Percentiles rank a stretch among this genome's conserved stretches.
Conservation (phyloP, 208 protist species). For the Spongospora subterranea region DNA sequence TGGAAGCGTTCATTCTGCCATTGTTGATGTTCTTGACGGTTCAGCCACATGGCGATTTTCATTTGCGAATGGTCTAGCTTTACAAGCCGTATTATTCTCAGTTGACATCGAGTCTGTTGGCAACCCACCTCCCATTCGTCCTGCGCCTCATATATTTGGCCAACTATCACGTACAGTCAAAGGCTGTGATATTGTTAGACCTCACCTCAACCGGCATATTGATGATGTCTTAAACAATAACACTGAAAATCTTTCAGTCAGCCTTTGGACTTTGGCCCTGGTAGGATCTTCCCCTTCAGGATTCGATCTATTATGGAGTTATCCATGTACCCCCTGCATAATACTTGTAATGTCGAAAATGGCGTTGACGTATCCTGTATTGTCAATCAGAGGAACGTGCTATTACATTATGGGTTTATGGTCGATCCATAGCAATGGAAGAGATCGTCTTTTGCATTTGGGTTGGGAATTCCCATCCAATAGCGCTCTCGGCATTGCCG, state of each 20-base stretch:
- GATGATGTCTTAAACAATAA: neutral
- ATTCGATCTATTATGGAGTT: neutral
- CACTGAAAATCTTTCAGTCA: neutral
- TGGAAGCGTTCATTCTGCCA: neutral
- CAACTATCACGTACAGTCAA: neutral
- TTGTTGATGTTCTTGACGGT: neutral
- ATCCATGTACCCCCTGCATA: neutral
- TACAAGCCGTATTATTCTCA: neutral
- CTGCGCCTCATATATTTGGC: constrained; percentile 12
- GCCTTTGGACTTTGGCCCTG: constrained; percentile 14
- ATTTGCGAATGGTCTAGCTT: neutral
- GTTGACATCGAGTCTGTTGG: neutral
- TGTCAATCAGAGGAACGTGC: constrained; percentile 12
- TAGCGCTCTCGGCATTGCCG: neutral
- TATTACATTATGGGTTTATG: constrained; percentile 5
- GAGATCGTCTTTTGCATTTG: neutral
- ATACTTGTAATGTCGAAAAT: neutral
- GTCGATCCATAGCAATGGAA: constrained; percentile 4
- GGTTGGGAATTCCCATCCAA: constrained; percentile 15
- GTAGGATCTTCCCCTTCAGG: neutral
- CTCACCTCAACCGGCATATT: neutral
- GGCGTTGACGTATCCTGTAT: neutral
- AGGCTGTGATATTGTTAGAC: neutral
- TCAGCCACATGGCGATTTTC: neutral
- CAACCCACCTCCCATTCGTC: neutral